Percentiles rank a stretch among this genome's conserved stretches.
These are phyloP conservation scores for Endothia cerciana DNA, from an alignment of 2,329 filamentous ascomycete genomes.

Conservation along the genomic window DNA sequence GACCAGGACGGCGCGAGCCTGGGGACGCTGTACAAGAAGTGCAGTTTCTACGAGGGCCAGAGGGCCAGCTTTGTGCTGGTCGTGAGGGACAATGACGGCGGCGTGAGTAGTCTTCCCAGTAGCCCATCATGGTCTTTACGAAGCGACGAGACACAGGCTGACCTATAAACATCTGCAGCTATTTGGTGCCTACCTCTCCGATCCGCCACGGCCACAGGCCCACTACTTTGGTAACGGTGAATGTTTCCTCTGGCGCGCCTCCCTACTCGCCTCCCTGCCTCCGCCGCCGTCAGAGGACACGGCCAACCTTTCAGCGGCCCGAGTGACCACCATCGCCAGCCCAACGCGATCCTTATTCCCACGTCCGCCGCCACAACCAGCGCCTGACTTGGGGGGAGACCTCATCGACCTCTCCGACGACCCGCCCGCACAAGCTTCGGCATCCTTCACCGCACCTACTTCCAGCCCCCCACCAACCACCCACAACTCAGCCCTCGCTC, in stretches of 20 bases:
- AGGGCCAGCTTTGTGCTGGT: conserved; percentile 90
- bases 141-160: not conserved
- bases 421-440: conserved; percentile 33
- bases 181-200: conserved; percentile 93
- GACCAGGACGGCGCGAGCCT: conserved; percentile 91
- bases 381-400: conserved; percentile 37
- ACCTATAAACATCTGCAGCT: conserved; percentile 48
- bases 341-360: conserved; percentile 31
- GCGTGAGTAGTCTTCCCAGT: conserved; percentile 56
- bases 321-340: conserved; percentile 46
- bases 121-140: not conserved
- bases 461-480: not conserved
- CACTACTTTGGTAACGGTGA: conserved; percentile 97
- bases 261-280: conserved; percentile 67
- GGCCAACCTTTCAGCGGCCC: conserved; percentile 44
- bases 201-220: conserved; percentile 77
- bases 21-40: conserved; percentile 82
- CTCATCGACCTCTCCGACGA: conserved; percentile 28
- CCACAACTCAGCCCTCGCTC: conserved; percentile 6
- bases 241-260: conserved; percentile 88
- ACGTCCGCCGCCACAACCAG: conserved; percentile 32
- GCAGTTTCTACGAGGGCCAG: conserved; percentile 65
- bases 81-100: conserved; percentile 75
- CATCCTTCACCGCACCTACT: not conserved
- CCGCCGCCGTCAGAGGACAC: conserved; percentile 67